Base-by-base conservation (phyloP, 2,329 filamentous ascomycete genomes). In the Lecanosticta acicola region DNA sequence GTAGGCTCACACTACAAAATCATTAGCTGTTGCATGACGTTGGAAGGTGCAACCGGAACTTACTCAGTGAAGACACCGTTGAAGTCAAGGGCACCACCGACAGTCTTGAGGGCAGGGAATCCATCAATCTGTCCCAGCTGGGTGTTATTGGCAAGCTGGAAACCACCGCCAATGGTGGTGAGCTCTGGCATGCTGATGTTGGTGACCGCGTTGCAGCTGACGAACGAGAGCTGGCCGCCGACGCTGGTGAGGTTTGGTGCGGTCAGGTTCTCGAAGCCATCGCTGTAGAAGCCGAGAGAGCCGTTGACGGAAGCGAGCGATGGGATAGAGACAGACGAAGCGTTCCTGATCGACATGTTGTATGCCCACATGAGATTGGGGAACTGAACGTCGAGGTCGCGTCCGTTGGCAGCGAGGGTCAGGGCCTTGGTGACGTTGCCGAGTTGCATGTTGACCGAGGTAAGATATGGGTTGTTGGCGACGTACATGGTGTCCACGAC, bases 121-220 rank as follows among this genome's bases (percentile, higher is more conserved):
- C 80, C 80, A 54, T 78, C 69, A 46, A 96, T 75, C 50, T 72
- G 66, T 46, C 69, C 59, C 26, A 96, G 78, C 45, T 75, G 73
- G 50, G 87, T 87, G 83, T 97, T 96, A 80, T 95, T 94, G 70
- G 86, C 84, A 63, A 98, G 80, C 59, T 85, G 81, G 66, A 94
- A 79, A 66, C 85, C 87, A 72, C 87, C 90, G 57, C 78, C 80
- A 61, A 95, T 78, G 44, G 71, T 77, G 56, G 74, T 76, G 37
- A 97, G 76, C 17, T 64, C 38, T 39, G 85, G 83, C 70, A 94
- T 78, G 49, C 83, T 81, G 69, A 96, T 76, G 78, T 94, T 95
- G 65, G 71, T 69, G 50, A 84, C 62, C 52, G 73, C 59, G 52
- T 67, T 59, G 72, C 81, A 81, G 68, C 71, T 71, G 57, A 74